Base-by-base conservation (phyloP, 805 yeast genomes). In the Kodamaea sagamina region DNA sequence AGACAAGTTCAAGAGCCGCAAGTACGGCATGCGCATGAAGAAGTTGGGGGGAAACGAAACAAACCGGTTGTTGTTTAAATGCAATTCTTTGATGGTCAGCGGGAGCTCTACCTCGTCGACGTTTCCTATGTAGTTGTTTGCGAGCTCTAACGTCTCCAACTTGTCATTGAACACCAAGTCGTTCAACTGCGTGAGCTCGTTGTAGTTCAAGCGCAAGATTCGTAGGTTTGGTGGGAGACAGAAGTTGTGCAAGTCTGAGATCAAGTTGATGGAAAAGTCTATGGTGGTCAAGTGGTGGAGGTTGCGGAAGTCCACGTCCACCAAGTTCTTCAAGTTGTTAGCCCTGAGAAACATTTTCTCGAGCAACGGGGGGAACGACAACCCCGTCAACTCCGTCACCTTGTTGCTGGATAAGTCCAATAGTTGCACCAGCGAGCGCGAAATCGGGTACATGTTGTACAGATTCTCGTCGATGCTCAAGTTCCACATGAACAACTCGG, bases 391-490 rank as follows among this genome's bases (percentile, higher is more conserved):
- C 8, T 40, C 39, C 2, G 52, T 44, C 15, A 57, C 43, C n/a
- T 41, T 31, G 41, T 55, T 57, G 8, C 47, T 54, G 8, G 47
- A 40, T 7, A 57, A 36, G 24, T 54, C 55, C 11, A 57, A 34
- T 1, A 48, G 31, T 17, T 39, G 34, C 7, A 54, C 13, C n/a
- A 21, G 26, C 4, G 43, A 32, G 4, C 28, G 27, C 16, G 43
- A 15, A 5, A 40, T 32, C 6, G 47, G 19, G 2, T 11, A 17
- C 12, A 39, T 17, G 10, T 26, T 21, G 27, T 40, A 34, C 15
- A 37, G 25, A 10, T 27, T 25, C 19, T 48, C 50, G 27, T 27
- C 44, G 12, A 54, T 42, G 24, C 42, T 41, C 29, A 47, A 36
- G 24, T 51, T 53, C 45, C 46, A 47, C 29, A 54, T 21, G 34